These are phyloP conservation scores for Xerocomus brunneocitrinus DNA, from an alignment of 768 basidiomycete genomes.

Conservation along the genomic window DNA sequence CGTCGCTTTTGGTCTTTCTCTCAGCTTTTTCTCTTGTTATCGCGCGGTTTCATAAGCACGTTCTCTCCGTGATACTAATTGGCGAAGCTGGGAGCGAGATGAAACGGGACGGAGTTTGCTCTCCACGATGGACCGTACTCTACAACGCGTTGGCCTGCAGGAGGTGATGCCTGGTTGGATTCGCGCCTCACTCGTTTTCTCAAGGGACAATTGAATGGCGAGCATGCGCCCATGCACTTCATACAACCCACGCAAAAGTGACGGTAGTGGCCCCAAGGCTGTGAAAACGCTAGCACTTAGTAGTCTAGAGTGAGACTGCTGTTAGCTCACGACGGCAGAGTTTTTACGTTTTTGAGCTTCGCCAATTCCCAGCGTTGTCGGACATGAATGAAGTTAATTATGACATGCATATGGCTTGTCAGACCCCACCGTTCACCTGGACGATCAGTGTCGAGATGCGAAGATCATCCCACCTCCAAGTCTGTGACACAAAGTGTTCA, in stretches of 20 bases:
- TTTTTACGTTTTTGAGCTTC: conserved; percentile 9
- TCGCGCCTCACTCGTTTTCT: conserved; percentile 4
- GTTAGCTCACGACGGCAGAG: background rate
- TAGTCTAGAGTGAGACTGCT: background rate
- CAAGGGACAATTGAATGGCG: background rate
- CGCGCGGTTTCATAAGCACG: conserved; percentile 11
- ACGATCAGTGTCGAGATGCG: conserved; percentile 12
- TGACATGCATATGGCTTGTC: conserved; percentile 2
- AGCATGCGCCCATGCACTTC: background rate
- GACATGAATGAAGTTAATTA: conserved; percentile 20
- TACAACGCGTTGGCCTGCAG: conserved; percentile 24
- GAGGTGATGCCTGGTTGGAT: conserved; percentile 12
- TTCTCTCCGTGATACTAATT: conserved; percentile 4
- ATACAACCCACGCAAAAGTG: background rate
- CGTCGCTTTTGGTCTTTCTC: too few relatives aligned
- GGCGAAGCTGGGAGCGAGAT: conserved; percentile 10
- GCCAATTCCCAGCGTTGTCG: conserved; percentile 8
- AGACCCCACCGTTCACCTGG: conserved; percentile 8
- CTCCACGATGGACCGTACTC: conserved; percentile 9
- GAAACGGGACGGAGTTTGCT: conserved; percentile 11
- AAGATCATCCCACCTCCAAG: conserved; percentile 10
- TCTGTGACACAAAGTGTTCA: background rate
- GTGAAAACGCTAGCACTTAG: background rate
- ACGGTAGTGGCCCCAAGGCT: background rate
- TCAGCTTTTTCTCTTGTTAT: background rate